These are phyloP conservation scores for Trichoderma brevicompactum DNA, from an alignment of 2,329 filamentous ascomycete genomes.

Conservation along the genomic window DNA sequence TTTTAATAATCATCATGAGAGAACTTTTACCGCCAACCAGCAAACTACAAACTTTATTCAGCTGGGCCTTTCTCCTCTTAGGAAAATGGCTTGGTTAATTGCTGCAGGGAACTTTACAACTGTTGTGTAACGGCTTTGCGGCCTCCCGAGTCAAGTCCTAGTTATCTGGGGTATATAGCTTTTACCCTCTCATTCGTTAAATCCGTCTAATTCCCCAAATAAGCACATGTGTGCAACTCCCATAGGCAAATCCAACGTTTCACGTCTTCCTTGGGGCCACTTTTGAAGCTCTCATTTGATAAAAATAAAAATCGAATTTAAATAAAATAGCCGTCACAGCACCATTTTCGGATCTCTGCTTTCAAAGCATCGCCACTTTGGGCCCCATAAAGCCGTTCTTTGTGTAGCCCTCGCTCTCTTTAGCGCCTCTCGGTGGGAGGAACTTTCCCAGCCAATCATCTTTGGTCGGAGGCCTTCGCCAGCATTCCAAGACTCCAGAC, in stretches of 20 bases:
- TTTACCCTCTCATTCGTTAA: background rate
- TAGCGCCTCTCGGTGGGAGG: slow-evolving; percentile 9
- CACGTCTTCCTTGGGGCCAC: no score
- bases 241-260: no score
- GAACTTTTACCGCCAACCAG: slow-evolving; percentile 15
- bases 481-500: background rate
- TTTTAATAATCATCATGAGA: background rate
- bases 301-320: no score
- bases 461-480: background rate
- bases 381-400: background rate
- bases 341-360: background rate
- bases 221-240: no score
- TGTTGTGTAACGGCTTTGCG: no score
- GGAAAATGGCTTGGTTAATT: no score
- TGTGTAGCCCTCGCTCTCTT: background rate
- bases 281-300: no score
- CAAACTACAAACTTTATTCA: background rate
- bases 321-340: no score
- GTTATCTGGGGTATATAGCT: no score
- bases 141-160: no score
- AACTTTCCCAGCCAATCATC: slow-evolving; percentile 28
- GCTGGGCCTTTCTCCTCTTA: background rate
- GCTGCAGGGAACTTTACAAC: slow-evolving; percentile 11
- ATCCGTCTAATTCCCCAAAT: no score
- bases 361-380: slow-evolving; percentile 3